Evolutionary conservation across 208 protist species (phyloP).

Genomic region (Entamoeba moshkovskii): DNA sequence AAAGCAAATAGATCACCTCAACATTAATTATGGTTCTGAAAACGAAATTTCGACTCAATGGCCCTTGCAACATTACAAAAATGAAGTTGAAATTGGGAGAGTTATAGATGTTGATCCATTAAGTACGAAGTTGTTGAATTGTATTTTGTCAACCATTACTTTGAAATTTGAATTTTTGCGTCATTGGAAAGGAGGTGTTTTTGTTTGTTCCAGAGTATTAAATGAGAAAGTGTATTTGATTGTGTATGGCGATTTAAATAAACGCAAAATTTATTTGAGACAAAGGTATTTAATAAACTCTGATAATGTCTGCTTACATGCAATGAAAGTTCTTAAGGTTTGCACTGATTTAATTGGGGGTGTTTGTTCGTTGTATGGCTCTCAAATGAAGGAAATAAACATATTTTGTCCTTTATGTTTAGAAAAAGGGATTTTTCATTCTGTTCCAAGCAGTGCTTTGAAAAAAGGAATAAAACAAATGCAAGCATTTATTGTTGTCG

Average conservation of each 20-base stretch:
- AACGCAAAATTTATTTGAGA: background rate
- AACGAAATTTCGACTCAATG: background rate
- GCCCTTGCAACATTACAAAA: background rate
- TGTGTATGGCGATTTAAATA: background rate
- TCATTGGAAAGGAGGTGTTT: background rate
- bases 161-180: background rate
- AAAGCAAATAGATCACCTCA: too few relatives aligned
- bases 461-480: background rate
- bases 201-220: background rate
- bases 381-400: background rate
- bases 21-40: too few relatives aligned
- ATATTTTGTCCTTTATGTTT: background rate
- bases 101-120: background rate
- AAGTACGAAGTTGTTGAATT: background rate
- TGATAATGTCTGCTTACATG: background rate
- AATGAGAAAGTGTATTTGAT: background rate
- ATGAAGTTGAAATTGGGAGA: background rate
- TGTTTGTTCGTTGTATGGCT: background rate
- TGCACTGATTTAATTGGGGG: too few relatives aligned
- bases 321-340: background rate
- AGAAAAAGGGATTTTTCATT: background rate
- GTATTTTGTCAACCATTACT: background rate
- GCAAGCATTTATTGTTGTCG: background rate
- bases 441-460: background rate
- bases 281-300: background rate